Conservation (phyloP, 257 asterid species). For the Solanum bulbocastanum region DNA sequence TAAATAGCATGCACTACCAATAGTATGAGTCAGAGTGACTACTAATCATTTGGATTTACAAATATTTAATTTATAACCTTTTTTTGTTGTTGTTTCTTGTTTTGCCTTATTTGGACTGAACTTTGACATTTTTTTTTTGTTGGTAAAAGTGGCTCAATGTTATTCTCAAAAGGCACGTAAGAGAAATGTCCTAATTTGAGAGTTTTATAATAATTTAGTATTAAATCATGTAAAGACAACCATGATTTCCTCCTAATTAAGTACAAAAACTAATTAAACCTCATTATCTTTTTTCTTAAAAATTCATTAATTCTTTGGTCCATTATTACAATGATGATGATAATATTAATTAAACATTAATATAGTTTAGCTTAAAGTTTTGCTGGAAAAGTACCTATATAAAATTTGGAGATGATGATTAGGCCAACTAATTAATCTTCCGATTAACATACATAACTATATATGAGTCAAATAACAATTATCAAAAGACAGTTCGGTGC, state of each 20-base stretch:
- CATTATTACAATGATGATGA: slow-evolving; percentile 35
- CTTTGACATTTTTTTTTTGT: slow-evolving; percentile 2
- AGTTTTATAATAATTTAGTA: slow-evolving; percentile 15
- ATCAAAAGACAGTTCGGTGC: background rate
- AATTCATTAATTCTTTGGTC: slow-evolving; percentile 5
- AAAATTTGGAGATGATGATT: slow-evolving; percentile 30
- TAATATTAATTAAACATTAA: slow-evolving; percentile 12
- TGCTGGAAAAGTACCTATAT: slow-evolving; percentile 5
- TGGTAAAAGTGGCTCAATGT: slow-evolving; percentile 39
- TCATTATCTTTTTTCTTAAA: background rate
- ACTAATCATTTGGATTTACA: slow-evolving; percentile 13
- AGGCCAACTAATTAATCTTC: slow-evolving; percentile 7
- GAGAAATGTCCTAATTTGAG: background rate
- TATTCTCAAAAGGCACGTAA: slow-evolving; percentile 39
- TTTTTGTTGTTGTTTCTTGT: background rate
- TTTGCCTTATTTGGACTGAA: background rate
- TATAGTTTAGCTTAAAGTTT: slow-evolving; percentile 1
- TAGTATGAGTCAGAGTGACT: background rate
- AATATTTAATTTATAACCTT: background rate
- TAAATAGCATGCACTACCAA: background rate
- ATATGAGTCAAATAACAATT: background rate
- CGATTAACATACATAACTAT: background rate
- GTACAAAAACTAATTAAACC: slow-evolving; percentile 1
- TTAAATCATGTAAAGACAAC: slow-evolving; percentile 34
- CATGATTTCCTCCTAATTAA: slow-evolving; percentile 41